A percentile compares a stretch with the other conserved stretches of the same genome.
phyloP scores from a whole-genome alignment of 2,329 filamentous ascomycete genomes.

The Trichophyton verrucosum region DNA sequence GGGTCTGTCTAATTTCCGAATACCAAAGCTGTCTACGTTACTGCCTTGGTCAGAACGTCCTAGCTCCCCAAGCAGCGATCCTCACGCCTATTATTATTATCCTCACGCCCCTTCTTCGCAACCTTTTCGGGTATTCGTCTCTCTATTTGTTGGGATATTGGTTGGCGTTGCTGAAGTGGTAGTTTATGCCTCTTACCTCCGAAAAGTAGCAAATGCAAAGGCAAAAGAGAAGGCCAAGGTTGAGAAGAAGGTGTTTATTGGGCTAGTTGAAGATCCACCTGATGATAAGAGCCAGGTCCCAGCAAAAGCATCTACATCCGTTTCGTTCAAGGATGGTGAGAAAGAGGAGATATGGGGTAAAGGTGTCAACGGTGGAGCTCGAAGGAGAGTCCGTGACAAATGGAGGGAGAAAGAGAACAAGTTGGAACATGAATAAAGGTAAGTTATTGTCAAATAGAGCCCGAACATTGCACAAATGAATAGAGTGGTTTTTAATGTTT shows the following conservation, averaged over 20 bases:
- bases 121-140: constrained; percentile 29
- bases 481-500: background rate
- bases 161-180: constrained; percentile 37
- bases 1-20: constrained; percentile 28
- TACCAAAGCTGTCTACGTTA: constrained; percentile 18
- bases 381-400: constrained; percentile 29
- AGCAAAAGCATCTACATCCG: background rate
- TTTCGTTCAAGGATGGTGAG: background rate
- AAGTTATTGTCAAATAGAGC: background rate
- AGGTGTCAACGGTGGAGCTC: constrained; percentile 29
- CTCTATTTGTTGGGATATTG: constrained; percentile 28
- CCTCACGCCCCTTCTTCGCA: constrained; percentile 18
- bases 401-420: constrained; percentile 22
- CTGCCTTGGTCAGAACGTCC: constrained; percentile 6
- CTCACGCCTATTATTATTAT: constrained; percentile 11
- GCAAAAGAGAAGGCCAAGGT: constrained; percentile 25
- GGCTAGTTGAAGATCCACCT: constrained; percentile 12
- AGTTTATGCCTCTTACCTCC: constrained; percentile 36
- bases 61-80: constrained; percentile 5
- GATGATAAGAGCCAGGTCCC: background rate
- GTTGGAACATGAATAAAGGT: background rate
- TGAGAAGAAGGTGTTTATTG: constrained; percentile 27
- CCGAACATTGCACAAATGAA: background rate
- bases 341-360: constrained; percentile 31
- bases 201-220: constrained; percentile 31